A percentile compares a stretch with the other conserved stretches of the same genome.
These are phyloP conservation scores for Abelmoschus esculentus DNA, from an alignment of 345 rosid genomes.

Conservation along the genomic window DNA sequence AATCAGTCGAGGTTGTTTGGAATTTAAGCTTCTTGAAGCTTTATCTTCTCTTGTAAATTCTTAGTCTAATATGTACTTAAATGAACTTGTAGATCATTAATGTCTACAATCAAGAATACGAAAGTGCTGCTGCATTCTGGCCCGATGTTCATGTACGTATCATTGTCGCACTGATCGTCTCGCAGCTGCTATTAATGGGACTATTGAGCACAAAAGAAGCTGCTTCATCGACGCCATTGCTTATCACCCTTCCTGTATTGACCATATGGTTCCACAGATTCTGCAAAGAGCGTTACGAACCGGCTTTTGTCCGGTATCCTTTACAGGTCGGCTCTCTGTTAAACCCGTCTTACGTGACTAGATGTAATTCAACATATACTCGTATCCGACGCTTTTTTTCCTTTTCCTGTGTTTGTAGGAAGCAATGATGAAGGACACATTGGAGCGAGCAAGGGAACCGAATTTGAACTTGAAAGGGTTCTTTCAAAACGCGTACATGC, in stretches of 20 bases:
- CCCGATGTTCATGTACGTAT: constrained; percentile 85
- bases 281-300: constrained; percentile 80
- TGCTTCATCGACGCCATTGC: constrained; percentile 87
- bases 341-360: neutral
- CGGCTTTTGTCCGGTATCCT: constrained; percentile 70
- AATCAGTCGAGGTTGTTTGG: neutral
- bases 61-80: neutral
- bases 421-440: constrained; percentile 86
- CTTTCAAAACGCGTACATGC: constrained; percentile 58
- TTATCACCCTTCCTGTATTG: constrained; percentile 61
- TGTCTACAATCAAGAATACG: constrained; percentile 87
- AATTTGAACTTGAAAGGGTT: constrained; percentile 69
- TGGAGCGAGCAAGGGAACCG: constrained; percentile 74
- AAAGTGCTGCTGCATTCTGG: constrained; percentile 95
- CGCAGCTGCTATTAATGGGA: constrained; percentile 76
- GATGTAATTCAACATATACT: neutral
- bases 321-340: constrained; percentile 44
- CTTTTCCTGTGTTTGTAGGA: constrained; percentile 35
- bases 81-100: constrained; percentile 57
- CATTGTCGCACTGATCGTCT: constrained; percentile 54
- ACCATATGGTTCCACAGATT: constrained; percentile 75
- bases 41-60: neutral
- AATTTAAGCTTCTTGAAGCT: neutral
- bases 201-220: constrained; percentile 76
- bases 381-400: neutral